Base-by-base conservation (phyloP, 2,329 filamentous ascomycete species). In the Atkinsonella texensis region DNA sequence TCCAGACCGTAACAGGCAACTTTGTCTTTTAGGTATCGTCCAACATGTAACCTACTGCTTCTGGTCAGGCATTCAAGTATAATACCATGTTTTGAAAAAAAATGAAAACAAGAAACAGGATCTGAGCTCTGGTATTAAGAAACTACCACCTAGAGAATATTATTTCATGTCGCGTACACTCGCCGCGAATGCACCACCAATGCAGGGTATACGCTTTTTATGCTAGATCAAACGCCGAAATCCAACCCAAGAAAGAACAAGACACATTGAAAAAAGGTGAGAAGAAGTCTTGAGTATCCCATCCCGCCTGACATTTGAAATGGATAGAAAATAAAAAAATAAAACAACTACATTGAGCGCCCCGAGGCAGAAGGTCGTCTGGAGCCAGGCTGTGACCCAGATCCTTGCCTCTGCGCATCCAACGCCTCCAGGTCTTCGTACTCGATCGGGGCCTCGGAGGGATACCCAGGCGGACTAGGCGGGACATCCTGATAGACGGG, bases 401-500 rank as follows among this genome's bases (percentile, higher is more conserved):
- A 46, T 12, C 47, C 53, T 18, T 53, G 47, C 18, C 58, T 47
- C 39, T 50, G 54, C 11, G 65, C 64, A 46, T 65, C 60, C 48
- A 66, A 55, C 18, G 55, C 57, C 58, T 65, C 63, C 32, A 75
- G 64, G 39, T 65, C 58, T 28, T 73, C 70, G 20, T 73, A 71
- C 52, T 68, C 64, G 41, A 68, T 56, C 2, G 65, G 66, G 15
- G 67, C 64, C 53, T 58, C 55, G 13, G 56, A 52, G 31, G 64
- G 71, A 68, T 90, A 90, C 6, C 74, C 76, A 0, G 91, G 91
- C 47, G 91, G 91, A 60, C 85, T 89, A 2, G 82, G 84, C 1
- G 91, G 90, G 42, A 97, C 89, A 63, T 97, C 89, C 68, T 93
- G 85, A 69, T 98, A 98, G 58, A 94, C 80, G 1, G 91, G 91